Base-by-base conservation (phyloP, 2,329 filamentous ascomycete genomes). In the Claviceps fusiformis region DNA sequence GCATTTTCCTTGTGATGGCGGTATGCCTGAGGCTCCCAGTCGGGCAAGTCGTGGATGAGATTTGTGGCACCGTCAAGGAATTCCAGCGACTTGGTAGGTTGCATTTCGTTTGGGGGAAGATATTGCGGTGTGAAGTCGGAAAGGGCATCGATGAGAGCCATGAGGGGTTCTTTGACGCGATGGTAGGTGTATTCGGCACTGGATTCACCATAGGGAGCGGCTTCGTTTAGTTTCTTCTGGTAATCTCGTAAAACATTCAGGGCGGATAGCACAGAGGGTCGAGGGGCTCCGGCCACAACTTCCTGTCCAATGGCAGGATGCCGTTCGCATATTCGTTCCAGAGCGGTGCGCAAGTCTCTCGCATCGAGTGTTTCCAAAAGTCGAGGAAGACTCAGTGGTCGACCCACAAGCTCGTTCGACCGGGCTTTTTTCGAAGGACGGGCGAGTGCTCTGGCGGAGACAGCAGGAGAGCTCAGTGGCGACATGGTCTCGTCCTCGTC, bases 61-160 rank as follows among this genome's bases (percentile, higher is more conserved):
- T 92, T 84, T 37, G 93, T 98, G 57, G 87, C 92, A 49, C 86
- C 86, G 61, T 98, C 89, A 29, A 98, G 80, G 65, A 91, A 98
- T 63, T 85, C 83, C 50, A 98, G 77, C 2, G 91, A 95, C 15
- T 85, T 79, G 35, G 85, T 84, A n/a, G 87, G 76, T 66, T 96
- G 91, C 2, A 81, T 76, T 72, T 98, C 93, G 65, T 87, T 86
- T 0, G 93, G 93, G 13, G 93, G 93, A 3, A 98, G 82, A 65
- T 95, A 98, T 68, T 97, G 90, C 4, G 90, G 89, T 0, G 91
- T 97, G 67, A 95, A 98, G 66, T 98, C 93, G 67, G 86, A 85
- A 48, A 98, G 78, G 47, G 93, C 90, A 57, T 96, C 89, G 57
- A 96, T 82, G 29, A 98, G 79, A 56, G 89, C 84, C 31, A 83